phyloP scores from a whole-genome alignment of 176 grass and related monocot genomes.

The Stipa capillata region DNA sequence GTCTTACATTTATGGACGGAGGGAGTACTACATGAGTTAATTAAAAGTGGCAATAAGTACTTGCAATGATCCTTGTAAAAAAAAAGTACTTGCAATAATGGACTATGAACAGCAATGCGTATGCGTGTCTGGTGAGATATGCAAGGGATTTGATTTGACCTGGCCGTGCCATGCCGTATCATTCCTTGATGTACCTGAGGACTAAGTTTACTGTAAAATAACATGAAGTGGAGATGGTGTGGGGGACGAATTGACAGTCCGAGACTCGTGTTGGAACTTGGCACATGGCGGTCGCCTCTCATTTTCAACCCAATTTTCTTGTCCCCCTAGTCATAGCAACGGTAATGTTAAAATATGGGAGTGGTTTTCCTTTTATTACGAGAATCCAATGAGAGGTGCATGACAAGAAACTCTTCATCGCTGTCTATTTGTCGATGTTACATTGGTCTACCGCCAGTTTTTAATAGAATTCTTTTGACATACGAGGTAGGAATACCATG shows the following conservation, averaged over 20 bases:
- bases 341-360: constrained; percentile 16
- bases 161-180: background rate
- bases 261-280: constrained; percentile 13
- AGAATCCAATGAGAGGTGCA: background rate
- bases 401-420: background rate
- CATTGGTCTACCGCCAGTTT: background rate
- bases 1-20: too few species aligned
- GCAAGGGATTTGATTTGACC: constrained; percentile 40
- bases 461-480: too few species aligned
- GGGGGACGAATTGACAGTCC: constrained; percentile 22
- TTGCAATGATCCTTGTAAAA: constrained; percentile 26
- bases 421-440: background rate
- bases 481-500: background rate
- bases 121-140: constrained; percentile 45
- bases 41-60: background rate
- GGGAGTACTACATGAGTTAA: background rate
- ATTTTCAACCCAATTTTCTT: background rate
- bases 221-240: constrained; percentile 26
- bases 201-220: constrained; percentile 12
- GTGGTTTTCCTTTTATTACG: background rate
- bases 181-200: constrained; percentile 8
- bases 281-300: background rate
- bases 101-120: background rate
- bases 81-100: constrained; percentile 14
- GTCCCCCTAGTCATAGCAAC: background rate